Evolutionary conservation across 1,284 basidiomycete genomes (phyloP).

Genomic region (Gomphus bonarii): DNA sequence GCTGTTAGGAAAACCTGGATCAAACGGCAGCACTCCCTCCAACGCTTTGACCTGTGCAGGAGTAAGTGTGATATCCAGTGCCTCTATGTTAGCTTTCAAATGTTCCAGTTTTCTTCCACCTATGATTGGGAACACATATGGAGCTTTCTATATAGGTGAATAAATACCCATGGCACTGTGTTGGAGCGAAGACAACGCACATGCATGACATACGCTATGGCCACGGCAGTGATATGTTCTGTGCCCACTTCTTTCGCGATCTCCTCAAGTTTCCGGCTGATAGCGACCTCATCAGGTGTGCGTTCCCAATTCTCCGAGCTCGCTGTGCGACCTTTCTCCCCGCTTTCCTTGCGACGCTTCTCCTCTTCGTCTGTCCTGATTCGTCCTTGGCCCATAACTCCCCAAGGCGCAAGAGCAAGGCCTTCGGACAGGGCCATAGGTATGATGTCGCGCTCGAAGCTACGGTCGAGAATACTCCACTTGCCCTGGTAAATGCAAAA

Average conservation of each 20-base stretch:
- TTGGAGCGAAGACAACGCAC: neutral
- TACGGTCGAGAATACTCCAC: conserved; percentile 14
- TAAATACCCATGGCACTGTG: too few species aligned
- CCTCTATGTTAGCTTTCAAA: conserved; percentile 35
- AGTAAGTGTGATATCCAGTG: conserved; percentile 32
- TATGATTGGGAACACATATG: conserved; percentile 39
- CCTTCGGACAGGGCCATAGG: conserved; percentile 20
- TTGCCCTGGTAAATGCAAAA: conserved; percentile 25
- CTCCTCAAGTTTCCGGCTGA: conserved; percentile 14
- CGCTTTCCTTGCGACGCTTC: neutral
- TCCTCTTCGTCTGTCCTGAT: conserved; percentile 13
- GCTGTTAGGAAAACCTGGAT: conserved; percentile 31
- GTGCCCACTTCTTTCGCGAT: conserved; percentile 23
- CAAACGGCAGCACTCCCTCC: conserved; percentile 31
- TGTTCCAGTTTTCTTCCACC: conserved; percentile 21
- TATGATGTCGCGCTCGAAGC: conserved; percentile 26
- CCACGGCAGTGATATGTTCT: conserved; percentile 3
- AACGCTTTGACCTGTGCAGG: conserved; percentile 33
- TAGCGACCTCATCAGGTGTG: conserved; percentile 7
- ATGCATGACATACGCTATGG: conserved; percentile 5
- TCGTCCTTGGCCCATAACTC: conserved; percentile 17
- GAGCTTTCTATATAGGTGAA: conserved; percentile 31
- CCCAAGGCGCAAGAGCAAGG: conserved; percentile 23
- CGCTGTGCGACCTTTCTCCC: neutral
- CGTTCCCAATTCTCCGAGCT: conserved; percentile 1